Conservation (phyloP, 176 grass and related monocot genomes). For the Puya raimondii region DNA sequence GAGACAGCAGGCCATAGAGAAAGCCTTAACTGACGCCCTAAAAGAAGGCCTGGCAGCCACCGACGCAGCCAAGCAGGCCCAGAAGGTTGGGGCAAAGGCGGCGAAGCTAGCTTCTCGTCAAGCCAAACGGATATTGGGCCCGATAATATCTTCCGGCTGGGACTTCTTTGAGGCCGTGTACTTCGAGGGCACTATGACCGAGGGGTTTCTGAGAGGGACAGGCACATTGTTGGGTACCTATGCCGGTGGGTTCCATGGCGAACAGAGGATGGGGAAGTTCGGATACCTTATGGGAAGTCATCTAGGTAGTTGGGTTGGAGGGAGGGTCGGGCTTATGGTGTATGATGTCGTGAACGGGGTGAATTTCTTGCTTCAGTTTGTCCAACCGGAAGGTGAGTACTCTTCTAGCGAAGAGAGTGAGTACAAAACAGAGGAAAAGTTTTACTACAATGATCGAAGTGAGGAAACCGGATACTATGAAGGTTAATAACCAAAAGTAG, state of each 20-base stretch:
- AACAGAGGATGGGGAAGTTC: constrained; percentile 71
- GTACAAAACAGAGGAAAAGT: constrained; percentile 21
- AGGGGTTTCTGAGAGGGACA: constrained; percentile 72
- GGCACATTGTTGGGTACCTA: constrained; percentile 94
- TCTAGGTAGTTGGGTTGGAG: constrained; percentile 88
- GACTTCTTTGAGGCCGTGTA: constrained; percentile 99
- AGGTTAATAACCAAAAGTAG: constrained; percentile 22
- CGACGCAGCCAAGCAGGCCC: constrained; percentile 78
- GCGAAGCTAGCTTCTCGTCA: constrained; percentile 74
- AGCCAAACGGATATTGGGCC: constrained; percentile 83
- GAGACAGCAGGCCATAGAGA: constrained; percentile 48
- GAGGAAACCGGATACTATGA: constrained; percentile 30
- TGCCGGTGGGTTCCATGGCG: constrained; percentile 68
- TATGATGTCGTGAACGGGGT: constrained; percentile 84
- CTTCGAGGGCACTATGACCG: constrained; percentile 75
- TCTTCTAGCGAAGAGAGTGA: constrained; percentile 18
- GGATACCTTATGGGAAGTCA: constrained; percentile 93
- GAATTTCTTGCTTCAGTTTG: constrained; percentile 50
- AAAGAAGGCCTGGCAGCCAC: constrained; percentile 36
- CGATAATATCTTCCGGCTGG: constrained; percentile 87
- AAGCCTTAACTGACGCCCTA: constrained; percentile 59
- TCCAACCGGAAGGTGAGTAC: constrained; percentile 28
- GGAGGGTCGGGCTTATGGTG: constrained; percentile 90
- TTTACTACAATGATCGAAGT: neutral
- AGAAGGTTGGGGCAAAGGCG: constrained; percentile 67